Conservation (phyloP, 2,329 filamentous ascomycete species). For the Fusarium sarcochroum region DNA sequence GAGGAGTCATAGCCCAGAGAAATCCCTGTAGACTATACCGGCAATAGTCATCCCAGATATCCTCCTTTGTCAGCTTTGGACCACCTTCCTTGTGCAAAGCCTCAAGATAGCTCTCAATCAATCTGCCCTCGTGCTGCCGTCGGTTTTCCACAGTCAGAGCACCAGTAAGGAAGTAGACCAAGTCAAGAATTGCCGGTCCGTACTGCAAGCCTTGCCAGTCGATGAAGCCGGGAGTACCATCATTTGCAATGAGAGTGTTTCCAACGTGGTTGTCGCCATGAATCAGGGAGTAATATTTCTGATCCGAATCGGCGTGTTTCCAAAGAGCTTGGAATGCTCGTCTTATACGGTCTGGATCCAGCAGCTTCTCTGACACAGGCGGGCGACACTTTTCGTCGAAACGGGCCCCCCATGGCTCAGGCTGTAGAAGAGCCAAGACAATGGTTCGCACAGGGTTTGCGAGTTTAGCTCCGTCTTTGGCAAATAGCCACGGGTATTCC, state of each 20-base stretch:
- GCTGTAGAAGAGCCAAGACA: background rate
- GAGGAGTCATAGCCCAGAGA: constrained; percentile 7
- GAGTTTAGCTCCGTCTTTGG: background rate
- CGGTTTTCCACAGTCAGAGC: background rate
- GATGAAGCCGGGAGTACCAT: background rate
- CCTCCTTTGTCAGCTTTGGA: background rate
- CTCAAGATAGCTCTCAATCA: background rate
- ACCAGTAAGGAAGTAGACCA: constrained; percentile 1
- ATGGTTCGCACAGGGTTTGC: constrained; percentile 11
- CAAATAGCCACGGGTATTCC: background rate
- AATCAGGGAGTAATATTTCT: constrained; percentile 3
- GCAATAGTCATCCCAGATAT: constrained; percentile 1
- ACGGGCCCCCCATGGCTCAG: background rate
- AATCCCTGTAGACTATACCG: constrained; percentile 8
- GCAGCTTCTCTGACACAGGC: background rate
- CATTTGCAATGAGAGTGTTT: background rate
- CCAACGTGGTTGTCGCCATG: constrained; percentile 13
- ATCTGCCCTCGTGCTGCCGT: background rate
- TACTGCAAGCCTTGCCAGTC: constrained; percentile 8
- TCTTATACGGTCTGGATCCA: background rate
- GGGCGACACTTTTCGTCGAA: background rate
- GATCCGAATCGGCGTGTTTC: background rate
- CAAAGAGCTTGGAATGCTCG: background rate
- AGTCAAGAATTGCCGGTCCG: constrained; percentile 1
- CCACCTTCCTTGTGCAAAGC: constrained; percentile 8